These are phyloP conservation scores for grape (Vitis vinifera) DNA, from an alignment of 164 flowering plant species.

Conservation along the genomic window ASM3070453v1 NC_081823.1:5422001-5422500, in stretches of 20 bases:
- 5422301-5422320: slow-evolving; percentile 4
- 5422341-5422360: slow-evolving; percentile 17
- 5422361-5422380: slow-evolving; percentile 14
- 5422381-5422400: slow-evolving; percentile 17
- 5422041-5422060: slow-evolving; percentile 7
- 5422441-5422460: slow-evolving; percentile 15
- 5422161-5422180: neutral
- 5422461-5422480: slow-evolving; percentile 16
- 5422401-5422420: slow-evolving; percentile 21
- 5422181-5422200: neutral
- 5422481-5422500: slow-evolving; percentile 14
- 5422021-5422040: slow-evolving; percentile 8
- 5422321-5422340: slow-evolving; percentile 10
- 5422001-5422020: slow-evolving; percentile 6
- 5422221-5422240: slow-evolving; percentile 4
- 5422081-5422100: neutral
- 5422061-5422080: too few species aligned
- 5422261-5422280: slow-evolving; percentile 14
- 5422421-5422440: slow-evolving; percentile 19
- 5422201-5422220: slow-evolving; percentile 11
- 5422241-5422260: neutral
- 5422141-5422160: neutral
- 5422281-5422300: slow-evolving; percentile 22
- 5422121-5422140: slow-evolving; percentile 6
- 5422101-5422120: slow-evolving; percentile 3